Percentiles rank a stretch among this genome's conserved stretches.
Conservation (phyloP, 2,329 filamentous ascomycete species). For the Ceratocystis lukuohia region DNA sequence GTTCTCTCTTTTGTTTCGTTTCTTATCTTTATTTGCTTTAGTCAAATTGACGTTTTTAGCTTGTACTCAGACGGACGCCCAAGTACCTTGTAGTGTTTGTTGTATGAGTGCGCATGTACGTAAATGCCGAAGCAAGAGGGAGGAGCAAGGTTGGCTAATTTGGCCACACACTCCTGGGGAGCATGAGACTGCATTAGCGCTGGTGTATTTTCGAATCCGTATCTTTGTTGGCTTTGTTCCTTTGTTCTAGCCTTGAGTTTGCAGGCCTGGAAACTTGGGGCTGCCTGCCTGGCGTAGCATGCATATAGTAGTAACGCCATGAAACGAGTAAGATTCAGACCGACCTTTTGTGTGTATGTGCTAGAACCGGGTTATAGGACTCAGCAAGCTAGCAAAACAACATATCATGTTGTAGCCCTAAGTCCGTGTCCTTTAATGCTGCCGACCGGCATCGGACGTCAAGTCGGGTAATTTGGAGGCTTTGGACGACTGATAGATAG, state of each 20-base stretch:
- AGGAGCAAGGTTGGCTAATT: background rate
- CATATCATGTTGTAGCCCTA: background rate
- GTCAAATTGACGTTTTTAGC: background rate
- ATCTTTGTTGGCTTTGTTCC: background rate
- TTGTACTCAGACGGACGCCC: background rate
- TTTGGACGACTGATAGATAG: background rate
- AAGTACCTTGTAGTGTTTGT: background rate
- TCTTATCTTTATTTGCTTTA: background rate
- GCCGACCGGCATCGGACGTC: background rate
- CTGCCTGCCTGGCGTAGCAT: background rate
- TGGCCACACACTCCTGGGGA: background rate
- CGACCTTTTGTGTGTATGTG: background rate
- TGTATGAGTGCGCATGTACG: background rate
- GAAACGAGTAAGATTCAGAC: constrained; percentile 3
- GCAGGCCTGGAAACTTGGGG: background rate
- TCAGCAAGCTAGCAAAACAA: background rate
- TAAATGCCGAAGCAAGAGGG: background rate
- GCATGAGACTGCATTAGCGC: background rate
- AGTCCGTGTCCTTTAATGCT: background rate
- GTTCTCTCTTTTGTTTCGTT: background rate
- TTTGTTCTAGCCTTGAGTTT: background rate
- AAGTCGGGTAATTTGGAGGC: background rate
- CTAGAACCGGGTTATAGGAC: background rate
- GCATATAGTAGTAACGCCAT: background rate
- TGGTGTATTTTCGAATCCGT: background rate